Percentiles rank a stretch among this genome's conserved stretches.
Evolutionary conservation across 192 early-diverging fungal species (phyloP).

Genomic region (Chytriomyces sp.): DNA sequence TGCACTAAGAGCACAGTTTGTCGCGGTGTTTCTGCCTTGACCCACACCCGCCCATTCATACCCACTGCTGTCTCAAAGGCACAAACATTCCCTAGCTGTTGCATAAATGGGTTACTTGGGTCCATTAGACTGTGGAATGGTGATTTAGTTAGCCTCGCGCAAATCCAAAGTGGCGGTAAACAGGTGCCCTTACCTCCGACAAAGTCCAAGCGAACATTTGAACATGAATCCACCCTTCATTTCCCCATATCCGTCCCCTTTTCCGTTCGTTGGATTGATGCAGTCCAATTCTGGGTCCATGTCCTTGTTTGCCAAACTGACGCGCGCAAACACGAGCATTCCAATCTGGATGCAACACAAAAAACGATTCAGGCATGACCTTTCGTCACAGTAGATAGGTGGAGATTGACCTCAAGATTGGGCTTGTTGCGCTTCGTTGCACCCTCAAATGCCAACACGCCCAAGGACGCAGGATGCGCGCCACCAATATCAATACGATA

Average conservation of each 20-base stretch:
- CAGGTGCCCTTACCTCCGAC: slow-evolving; percentile 57
- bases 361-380: neutral
- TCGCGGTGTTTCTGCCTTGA: slow-evolving; percentile 65
- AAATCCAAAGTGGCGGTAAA: neutral
- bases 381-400: neutral
- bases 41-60: slow-evolving; percentile 94
- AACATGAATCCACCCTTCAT: slow-evolving; percentile 79
- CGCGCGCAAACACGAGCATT: slow-evolving; percentile 78
- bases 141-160: neutral
- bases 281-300: slow-evolving; percentile 99
- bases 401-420: slow-evolving; percentile 61
- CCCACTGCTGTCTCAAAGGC: slow-evolving; percentile 91
- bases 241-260: slow-evolving; percentile 89
- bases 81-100: slow-evolving; percentile 67
- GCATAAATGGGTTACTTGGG: slow-evolving; percentile 70
- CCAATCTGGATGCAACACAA: slow-evolving; percentile 52
- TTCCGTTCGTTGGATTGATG: slow-evolving; percentile 75
- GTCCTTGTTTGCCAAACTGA: slow-evolving; percentile 86
- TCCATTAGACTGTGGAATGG: slow-evolving; percentile 61
- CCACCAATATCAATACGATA: slow-evolving; percentile 95
- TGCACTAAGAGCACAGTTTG: slow-evolving; percentile 41
- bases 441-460: slow-evolving; percentile 87
- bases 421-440: slow-evolving; percentile 91
- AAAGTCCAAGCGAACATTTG: slow-evolving; percentile 78
- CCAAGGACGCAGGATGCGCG: slow-evolving; percentile 79